Evolutionary conservation across 306 rosid species (phyloP), one percentile per base, ranked within the genome.

Genomic region (Dalbergia cultrata): DNA sequence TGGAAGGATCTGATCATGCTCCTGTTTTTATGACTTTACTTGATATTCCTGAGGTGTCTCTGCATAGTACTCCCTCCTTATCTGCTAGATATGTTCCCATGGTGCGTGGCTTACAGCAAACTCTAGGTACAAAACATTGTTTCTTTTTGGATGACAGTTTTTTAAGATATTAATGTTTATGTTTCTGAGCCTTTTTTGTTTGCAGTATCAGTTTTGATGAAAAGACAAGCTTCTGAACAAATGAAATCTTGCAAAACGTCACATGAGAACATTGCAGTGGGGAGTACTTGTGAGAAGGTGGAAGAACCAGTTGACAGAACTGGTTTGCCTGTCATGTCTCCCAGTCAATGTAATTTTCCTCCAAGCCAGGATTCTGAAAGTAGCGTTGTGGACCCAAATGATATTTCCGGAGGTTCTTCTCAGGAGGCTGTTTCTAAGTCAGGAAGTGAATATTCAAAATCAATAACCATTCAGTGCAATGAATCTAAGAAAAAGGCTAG

Each of bases 1-100:
- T 94, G 50, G 97, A 95, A 90, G 98, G 98, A 67, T 95, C 99
- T 43, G 98, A 95, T 85, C 99, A 95, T 86, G 99, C 99, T 80
- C 98, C 99, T 4, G 96, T 95, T 87, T 89, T 61, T 82, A 43
- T 86, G 62, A 84, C 82, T 68, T 88, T 95, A 22, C 63, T 76
- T 64, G 97, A 89, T 87, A 83, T 93, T 67, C 97, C 94, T 26
- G 86, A 83, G 34, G 83, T 82, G 71, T 70, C 86, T 72, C 86
- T 78, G 69, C 99, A 95, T 79, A 93, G 84, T 78, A 91, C 97
- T 61, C 93, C 98, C 26, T 73, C 91, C 67, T 87, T 91, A 44
- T 95, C 98, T 90, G 86, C 96, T 80, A 89, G 97, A 90, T 93
- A 91, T 76, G 87, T 83, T 78, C 96, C 97, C 63, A 91, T 83